Evolutionary conservation across 441 rosid genomes (phyloP), one percentile per base, ranked within the genome.

Genomic region (Erodium chrysanthum): DNA sequence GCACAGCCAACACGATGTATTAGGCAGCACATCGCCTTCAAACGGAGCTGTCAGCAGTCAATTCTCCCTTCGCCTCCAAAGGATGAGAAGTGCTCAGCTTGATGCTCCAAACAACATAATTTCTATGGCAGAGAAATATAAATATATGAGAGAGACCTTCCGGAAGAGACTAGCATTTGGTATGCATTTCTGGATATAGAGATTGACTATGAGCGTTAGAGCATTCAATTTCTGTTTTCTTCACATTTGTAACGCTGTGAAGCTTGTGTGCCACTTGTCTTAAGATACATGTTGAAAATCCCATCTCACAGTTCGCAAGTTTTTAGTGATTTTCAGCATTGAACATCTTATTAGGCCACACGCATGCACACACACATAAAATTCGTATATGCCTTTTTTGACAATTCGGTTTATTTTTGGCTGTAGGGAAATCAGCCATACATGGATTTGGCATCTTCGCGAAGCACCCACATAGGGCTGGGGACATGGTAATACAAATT

Each of bases 371-470:
- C 46, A 40, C 46, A 42, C 11, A 42, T 9, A 42, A 42, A 42
- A 1, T 42, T 46, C 52, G n/a, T 46, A 17, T 12, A 14, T 46
- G 52, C 17, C 18, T 3, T 46, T n/a, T 67, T 37, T 65, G 73
- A 42, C 71, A 12, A 14, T 66, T 68, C 62, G 42, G 27, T 63
- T 62, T 64, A 14, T 65, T 17, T 68, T 59, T 73, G 72, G 27
- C 52, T 70, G n/a, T 70, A 91, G 99, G 99, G 61, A 94, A 94
- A 84, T 94, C 99, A 2, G 96, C 94, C 61, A 91, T 94, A 77
- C 99, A 94, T 74, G 99, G 99, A 65, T 94, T 94, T 76, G 99
- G 99, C 70, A 88, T 94, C 74, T 94, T 94, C 66, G 76, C 96
- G 66, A 94, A 94, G 86, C 96, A 87, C 79, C 91, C 96, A 1